Base-by-base conservation (phyloP, 345 rosid genomes). In the Populus nigra region DNA sequence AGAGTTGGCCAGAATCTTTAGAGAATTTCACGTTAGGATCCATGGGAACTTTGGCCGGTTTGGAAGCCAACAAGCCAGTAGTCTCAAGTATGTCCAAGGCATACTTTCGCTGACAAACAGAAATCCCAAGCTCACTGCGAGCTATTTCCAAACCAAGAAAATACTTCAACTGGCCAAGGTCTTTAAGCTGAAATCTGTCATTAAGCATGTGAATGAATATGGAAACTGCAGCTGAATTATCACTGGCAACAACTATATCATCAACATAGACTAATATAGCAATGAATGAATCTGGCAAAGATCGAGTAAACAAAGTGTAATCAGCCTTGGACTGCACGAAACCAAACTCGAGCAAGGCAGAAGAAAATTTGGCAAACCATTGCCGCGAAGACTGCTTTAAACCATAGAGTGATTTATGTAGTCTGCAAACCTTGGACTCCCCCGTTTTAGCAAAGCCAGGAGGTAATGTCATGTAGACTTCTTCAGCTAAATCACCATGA, bases 151-250 rank as follows among this genome's bases (percentile, higher is more conserved):
- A 39, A 8, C 10, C 43, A 39, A 39, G 43, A 39, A 73, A 73
- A 35, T 25, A 73, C 23, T 55, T 73, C 25, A 73, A 73, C 9
- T 53, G 12, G 8, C 76, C 76, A 73, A 73, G 76, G 8, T 73
- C 76, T 12, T 73, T 73, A 2, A 73, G 22, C 10, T 73, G 22
- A 33, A 73, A 73, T 2, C 23, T 5, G 4, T 12, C 5, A 18
- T 57, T 16, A 29, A 73, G 68, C 31, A 15, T 29, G 2, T 18
- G 7, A 22, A 55, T 73, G 15, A 73, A 8, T 5, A 3, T 25
- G 2, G 39, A 7, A 29, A 29, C 7, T 0, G 2, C 27, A 5
- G 1, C 2, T 15, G 2, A 17, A 33, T 73, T 16, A 39, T 39
- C 8, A 2, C 2, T 39, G 2, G 41, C 41, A 8, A 39, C 41